Evolutionary conservation across 345 rosid genomes (phyloP).

Genomic region (Rhizophora mangle): DNA sequence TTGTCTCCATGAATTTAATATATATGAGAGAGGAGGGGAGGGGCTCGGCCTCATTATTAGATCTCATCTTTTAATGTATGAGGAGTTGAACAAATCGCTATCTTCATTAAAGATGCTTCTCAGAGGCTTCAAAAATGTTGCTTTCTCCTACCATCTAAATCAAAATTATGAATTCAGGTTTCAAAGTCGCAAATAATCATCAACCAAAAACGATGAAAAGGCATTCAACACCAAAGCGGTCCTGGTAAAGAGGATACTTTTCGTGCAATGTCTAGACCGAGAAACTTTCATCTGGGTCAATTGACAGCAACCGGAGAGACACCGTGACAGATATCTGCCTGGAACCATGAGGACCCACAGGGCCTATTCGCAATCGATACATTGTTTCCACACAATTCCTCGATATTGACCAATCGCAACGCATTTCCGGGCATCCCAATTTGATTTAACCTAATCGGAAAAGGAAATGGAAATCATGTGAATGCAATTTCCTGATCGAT

Average conservation of each 20-base stretch:
- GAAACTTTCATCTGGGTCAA: neutral
- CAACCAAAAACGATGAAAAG: constrained; percentile 13
- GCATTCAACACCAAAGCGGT: constrained; percentile 15
- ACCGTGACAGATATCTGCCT: constrained; percentile 18
- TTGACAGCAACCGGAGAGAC: constrained; percentile 26
- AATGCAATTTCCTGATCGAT: too few species aligned
- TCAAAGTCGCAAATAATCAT: constrained; percentile 30
- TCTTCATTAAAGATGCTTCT: constrained; percentile 19
- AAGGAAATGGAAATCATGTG: too few species aligned
- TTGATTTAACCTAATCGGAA: too few species aligned
- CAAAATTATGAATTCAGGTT: neutral
- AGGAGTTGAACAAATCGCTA: constrained; percentile 3
- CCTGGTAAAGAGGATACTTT: too few species aligned
- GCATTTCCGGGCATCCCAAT: too few species aligned
- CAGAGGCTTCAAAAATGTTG: neutral
- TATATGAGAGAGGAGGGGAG: too few species aligned
- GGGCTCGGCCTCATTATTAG: neutral
- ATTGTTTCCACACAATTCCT: neutral
- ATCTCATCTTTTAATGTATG: constrained; percentile 5
- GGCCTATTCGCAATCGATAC: constrained; percentile 8
- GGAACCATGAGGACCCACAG: constrained; percentile 4
- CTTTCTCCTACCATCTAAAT: constrained; percentile 22
- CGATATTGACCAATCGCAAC: neutral
- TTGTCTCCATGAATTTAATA: too few species aligned
- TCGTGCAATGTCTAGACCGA: too few species aligned